phyloP scores from a whole-genome alignment of 768 basidiomycete genomes.

The Boletus speciosus region DNA sequence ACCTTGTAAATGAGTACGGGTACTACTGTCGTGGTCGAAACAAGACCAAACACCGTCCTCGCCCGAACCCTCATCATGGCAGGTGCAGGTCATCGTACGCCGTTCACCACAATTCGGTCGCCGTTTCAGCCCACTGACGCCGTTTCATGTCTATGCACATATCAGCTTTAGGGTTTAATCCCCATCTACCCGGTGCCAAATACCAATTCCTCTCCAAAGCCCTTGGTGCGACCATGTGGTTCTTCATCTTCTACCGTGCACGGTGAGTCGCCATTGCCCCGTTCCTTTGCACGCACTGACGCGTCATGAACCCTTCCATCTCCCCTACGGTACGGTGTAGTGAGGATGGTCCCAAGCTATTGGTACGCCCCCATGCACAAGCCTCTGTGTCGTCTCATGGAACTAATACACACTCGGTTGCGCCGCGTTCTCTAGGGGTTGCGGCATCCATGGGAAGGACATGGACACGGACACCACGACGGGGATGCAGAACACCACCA shows the following conservation, averaged over 20 bases:
- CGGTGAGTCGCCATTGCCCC: slow-evolving; percentile 52
- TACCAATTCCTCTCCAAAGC: slow-evolving; percentile 80
- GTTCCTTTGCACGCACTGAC: background rate
- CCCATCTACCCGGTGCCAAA: slow-evolving; percentile 75
- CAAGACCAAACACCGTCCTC: slow-evolving; percentile 21
- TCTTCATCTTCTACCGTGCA: slow-evolving; percentile 96
- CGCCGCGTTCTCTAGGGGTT: slow-evolving; percentile 39
- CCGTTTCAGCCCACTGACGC: slow-evolving; percentile 1
- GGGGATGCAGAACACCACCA: slow-evolving; percentile 41
- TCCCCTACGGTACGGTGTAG: slow-evolving; percentile 33
- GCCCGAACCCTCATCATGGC: slow-evolving; percentile 32
- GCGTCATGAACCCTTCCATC: background rate
- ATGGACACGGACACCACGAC: slow-evolving; percentile 44
- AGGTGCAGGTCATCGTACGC: slow-evolving; percentile 29
- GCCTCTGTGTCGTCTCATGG: no score
- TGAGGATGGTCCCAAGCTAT: slow-evolving; percentile 71
- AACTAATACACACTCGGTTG: background rate
- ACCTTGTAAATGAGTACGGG: background rate
- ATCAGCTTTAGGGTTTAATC: slow-evolving; percentile 77
- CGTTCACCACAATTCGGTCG: background rate
- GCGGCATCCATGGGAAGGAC: slow-evolving; percentile 65
- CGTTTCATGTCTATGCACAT: background rate
- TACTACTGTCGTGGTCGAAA: slow-evolving; percentile 9
- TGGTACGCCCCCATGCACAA: slow-evolving; percentile 42
- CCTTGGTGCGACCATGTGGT: slow-evolving; percentile 95